A percentile compares a stretch with the other conserved stretches of the same genome.
phyloP scores from a whole-genome alignment of 2,329 filamentous ascomycete species.

The Colletotrichum sp. region DNA sequence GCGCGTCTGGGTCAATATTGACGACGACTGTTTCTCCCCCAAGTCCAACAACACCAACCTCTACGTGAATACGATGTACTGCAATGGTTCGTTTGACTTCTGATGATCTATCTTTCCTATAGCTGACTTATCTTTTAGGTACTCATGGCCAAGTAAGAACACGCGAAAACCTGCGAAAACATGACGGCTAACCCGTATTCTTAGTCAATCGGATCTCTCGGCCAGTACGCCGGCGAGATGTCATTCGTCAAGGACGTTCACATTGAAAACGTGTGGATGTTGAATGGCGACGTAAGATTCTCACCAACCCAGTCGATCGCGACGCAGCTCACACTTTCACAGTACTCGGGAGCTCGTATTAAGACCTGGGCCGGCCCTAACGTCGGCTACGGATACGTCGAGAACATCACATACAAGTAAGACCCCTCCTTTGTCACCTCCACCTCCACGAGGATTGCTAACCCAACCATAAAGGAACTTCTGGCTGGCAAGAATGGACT shows the following conservation, averaged over 20 bases:
- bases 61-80: slow-evolving; percentile 64
- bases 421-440: neutral
- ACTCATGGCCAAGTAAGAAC: neutral
- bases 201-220: slow-evolving; percentile 61
- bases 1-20: slow-evolving; percentile 56
- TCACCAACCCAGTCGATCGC: too few species aligned
- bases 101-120: fast-evolving
- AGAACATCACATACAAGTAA: slow-evolving; percentile 62
- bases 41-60: slow-evolving; percentile 65
- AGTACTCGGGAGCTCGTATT: slow-evolving; percentile 57
- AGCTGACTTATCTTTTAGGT: slow-evolving; percentile 22
- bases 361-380: slow-evolving; percentile 65
- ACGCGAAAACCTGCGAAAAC: slow-evolving; percentile 19
- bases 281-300: slow-evolving; percentile 40
- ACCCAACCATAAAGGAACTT: slow-evolving; percentile 46
- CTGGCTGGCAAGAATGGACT: slow-evolving; percentile 62
- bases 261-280: slow-evolving; percentile 63
- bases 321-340: neutral
- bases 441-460: neutral
- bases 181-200: slow-evolving; percentile 39
- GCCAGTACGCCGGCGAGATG: slow-evolving; percentile 59
- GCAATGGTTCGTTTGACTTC: slow-evolving; percentile 50
- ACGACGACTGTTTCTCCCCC: slow-evolving; percentile 66
- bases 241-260: slow-evolving; percentile 62
- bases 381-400: slow-evolving; percentile 64